Base-by-base conservation (phyloP, 2,329 filamentous ascomycete genomes). In the Teratosphaeria nubilosa region DNA sequence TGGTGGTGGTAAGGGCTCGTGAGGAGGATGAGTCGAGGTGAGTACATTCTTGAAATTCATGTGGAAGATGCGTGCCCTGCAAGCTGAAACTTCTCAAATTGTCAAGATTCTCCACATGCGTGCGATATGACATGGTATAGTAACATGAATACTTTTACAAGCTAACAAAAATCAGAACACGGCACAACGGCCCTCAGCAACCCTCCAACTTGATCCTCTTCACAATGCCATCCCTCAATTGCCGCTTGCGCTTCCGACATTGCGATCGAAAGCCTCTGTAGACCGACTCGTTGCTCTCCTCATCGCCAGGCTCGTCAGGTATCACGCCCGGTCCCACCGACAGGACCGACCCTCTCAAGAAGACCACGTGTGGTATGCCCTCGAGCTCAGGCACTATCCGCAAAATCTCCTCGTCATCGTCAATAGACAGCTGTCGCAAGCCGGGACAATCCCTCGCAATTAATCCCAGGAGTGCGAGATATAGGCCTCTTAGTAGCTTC, bases 401-500 rank as follows among this genome's bases (percentile, higher is more conserved):
- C 30, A 62, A 16, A 1, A 65, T 6, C 10, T 32, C 54, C 25
- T 58, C 59, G 9, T 53, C 22, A 53, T 66, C 63, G 20, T 65
- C 54, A 30, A 66, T 51, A 3, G 59, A 59, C 1, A 66, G 58
- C 1, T 54, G 51, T 30, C 60, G 56, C 10, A 68, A 56, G 7
- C 51, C 56, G 3, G 64, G 65, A 53, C 60, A 62, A 1, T 62
- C 56, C 14, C 59, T 53, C 4, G 61, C 58, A 16, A 68, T 66
- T 22, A 62, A 51, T 24, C 41, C 58, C 10, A 70, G 56, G 10
- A 68, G 62, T 3, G 66, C 65, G 7, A 63, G 51, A 53, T 68
- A 68, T 62, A 69, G 60, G 24, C 63, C 62, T 34, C 59, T 56
- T 10, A 67, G 53, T 2, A 70, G 59, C 20, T 62, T 60, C 14